Conservation (phyloP, 208 protist species). For the Trypanosoma rangeli region DNA sequence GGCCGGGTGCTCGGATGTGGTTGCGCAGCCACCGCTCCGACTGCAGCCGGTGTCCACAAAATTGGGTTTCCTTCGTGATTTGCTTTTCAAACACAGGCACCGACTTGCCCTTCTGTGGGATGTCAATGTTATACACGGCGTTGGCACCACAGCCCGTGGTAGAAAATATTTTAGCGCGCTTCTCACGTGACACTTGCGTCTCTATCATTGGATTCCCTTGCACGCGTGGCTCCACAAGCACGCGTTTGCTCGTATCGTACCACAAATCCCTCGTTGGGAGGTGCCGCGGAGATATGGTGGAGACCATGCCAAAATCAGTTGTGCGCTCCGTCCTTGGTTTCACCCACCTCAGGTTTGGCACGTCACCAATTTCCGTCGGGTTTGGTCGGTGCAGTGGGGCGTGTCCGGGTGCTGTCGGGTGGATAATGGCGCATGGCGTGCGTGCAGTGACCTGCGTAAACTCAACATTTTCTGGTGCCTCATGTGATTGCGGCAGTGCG, state of each 20-base stretch:
- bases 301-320: conserved; percentile 35
- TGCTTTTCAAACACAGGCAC: conserved; percentile 81
- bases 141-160: conserved; percentile 55
- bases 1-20: conserved; percentile 66
- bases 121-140: conserved; percentile 43
- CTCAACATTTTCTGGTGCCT: conserved; percentile 37
- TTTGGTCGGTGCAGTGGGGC: conserved; percentile 44
- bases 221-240: conserved; percentile 48
- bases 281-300: conserved; percentile 31
- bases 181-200: conserved; percentile 46
- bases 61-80: conserved; percentile 84
- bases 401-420: conserved; percentile 65
- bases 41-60: conserved; percentile 68
- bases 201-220: conserved; percentile 67
- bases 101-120: conserved; percentile 40
- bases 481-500: not conserved
- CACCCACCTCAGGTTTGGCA: conserved; percentile 58
- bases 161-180: conserved; percentile 38
- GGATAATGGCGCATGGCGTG: conserved; percentile 41
- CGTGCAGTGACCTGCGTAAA: conserved; percentile 37
- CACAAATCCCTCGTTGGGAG: conserved; percentile 50
- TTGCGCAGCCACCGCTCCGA: conserved; percentile 68
- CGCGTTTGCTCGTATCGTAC: conserved; percentile 43
- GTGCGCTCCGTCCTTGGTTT: conserved; percentile 43
- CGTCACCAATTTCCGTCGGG: conserved; percentile 58